Base-by-base conservation (phyloP, 768 basidiomycete species). In the Suillus weaverae region DNA sequence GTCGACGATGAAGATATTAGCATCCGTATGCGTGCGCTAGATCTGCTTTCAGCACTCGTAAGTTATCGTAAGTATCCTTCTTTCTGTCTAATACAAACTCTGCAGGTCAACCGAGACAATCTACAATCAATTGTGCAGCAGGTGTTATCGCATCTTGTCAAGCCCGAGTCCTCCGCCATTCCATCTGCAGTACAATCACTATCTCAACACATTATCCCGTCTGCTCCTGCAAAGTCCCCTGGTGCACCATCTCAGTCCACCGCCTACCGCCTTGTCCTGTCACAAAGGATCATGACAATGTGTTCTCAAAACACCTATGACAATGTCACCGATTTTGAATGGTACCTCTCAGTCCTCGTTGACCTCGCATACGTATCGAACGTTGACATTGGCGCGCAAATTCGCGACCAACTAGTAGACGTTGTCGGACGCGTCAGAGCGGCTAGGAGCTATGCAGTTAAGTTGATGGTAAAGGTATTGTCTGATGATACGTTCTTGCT, bases 261-360 rank as follows among this genome's bases (percentile, higher is more conserved):
- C 0, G 88, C 92, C 2, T 99, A 99, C 72, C 91, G 97, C 20
- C 83, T 95, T 26, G 86, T 88, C 50, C 85, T 99, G 38, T 84
- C 92, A 10, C 87, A 91, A 68, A 84, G 87, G 20, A 91, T 99
- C 66, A 82, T 99, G n/a, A 79, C 82, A n/a, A 92, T 99, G 70
- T 90, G 93, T 64, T 91, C 93, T 2, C 85, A 86, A 62, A 88
- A 88, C 43, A 91, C 89, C 26, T 99, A 97, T 73, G 88, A 89
- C 61, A 91, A 95, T 70, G 84, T 99, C 33, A 83, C 85, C 53
- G 96, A 98, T 77, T 99, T 99, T 72, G 94, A 98, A 73, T 99
- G 97, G 97, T 97, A 95, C 75, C 83, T 99, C 26, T 97, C 97
- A 5, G 94, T 96, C 9, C 86, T 99, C 35, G 86, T 98, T 54